Evolutionary conservation across 2,329 filamentous ascomycete species (phyloP), one percentile per base, ranked within the genome.

Genomic region (Coniochaeta sp.): DNA sequence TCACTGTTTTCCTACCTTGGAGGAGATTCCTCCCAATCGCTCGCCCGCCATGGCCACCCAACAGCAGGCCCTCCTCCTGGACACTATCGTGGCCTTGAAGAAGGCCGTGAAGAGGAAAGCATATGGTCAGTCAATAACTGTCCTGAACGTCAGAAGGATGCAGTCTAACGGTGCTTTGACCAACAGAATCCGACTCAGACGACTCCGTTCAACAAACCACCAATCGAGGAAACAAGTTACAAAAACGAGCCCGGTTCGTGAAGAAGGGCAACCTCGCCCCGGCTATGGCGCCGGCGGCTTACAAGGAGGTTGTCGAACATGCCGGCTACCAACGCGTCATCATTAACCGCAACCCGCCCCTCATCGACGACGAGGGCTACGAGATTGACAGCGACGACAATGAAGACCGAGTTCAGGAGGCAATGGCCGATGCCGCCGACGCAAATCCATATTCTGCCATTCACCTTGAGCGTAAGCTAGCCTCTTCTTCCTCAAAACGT

Each of bases 111-210:
- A 87, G 70, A 76, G 85, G 63, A 85, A 82, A 72, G 78, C 82
- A 65, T 86, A 86, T 61, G 85, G 85, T 87, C 73, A 64, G 72
- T 34, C 52, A 58, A 58, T 58, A 44, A 38, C 59, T 56, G 55
- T 34, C 38, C 47, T 43, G 54, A 60, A 33, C 58, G 19, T 47
- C 17, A 5, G 62, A 56, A 57, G 2, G 24, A n/a, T 33, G 59
- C 61, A 65, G 69, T 63, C 69, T 71, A 61, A 71, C 57, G 43
- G 60, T 55, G 43, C 63, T 54, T 65, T 60, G 24, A 56, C 56
- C 74, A 92, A 57, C 74, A 92, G 90, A 91, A 63, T 90, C 87
- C 67, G 90, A 93, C 71, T 90, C 89, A 61, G 90, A 93, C 72
- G 86, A 87, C 62, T 83, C 85, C 59, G 86, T 91, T 67, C 81